A percentile compares a stretch with the other conserved stretches of the same genome.
Evolutionary conservation across 2,329 filamentous ascomycete species (phyloP).

Genomic region (Exophiala alcalophila): DNA sequence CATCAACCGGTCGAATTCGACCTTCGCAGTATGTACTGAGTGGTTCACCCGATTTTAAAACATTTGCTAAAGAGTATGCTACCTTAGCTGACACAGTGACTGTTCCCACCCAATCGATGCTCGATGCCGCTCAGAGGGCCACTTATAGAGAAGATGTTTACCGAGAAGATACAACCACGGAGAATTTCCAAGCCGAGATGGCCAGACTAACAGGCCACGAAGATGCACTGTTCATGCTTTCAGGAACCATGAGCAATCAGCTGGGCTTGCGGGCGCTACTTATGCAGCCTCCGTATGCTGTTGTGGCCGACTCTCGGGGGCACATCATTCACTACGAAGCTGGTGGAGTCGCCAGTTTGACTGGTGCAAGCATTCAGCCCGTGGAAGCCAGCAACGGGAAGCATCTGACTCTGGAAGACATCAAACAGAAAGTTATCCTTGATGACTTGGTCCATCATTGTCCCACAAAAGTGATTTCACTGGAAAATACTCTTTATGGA

Average conservation of each 20-base stretch:
- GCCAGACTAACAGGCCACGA: slow-evolving; percentile 36
- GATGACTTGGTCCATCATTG: slow-evolving; percentile 30
- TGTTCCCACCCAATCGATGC: slow-evolving; percentile 29
- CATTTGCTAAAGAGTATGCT: not conserved
- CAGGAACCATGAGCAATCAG: slow-evolving; percentile 44
- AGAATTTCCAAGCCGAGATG: slow-evolving; percentile 34
- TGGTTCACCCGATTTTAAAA: not conserved
- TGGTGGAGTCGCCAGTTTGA: slow-evolving; percentile 34
- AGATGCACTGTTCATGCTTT: slow-evolving; percentile 36
- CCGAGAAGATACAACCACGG: slow-evolving; percentile 31
- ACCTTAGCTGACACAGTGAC: slow-evolving; percentile 5
- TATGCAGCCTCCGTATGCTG: slow-evolving; percentile 36
- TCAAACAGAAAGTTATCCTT: slow-evolving; percentile 1
- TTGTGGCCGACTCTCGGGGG: slow-evolving; percentile 37
- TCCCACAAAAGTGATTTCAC: slow-evolving; percentile 34
- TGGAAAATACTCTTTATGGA: slow-evolving; percentile 35
- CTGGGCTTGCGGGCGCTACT: slow-evolving; percentile 37
- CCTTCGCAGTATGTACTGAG: slow-evolving; percentile 3
- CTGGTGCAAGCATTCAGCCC: slow-evolving; percentile 31
- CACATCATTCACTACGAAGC: slow-evolving; percentile 37
- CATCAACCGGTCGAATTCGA: slow-evolving; percentile 2
- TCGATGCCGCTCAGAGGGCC: slow-evolving; percentile 26
- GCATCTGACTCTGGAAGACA: slow-evolving; percentile 35
- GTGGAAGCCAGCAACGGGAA: slow-evolving; percentile 35
- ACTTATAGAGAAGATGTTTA: slow-evolving; percentile 39